Percentiles rank a stretch among this genome's conserved stretches.
Conservation (phyloP, 2,329 filamentous ascomycete species). For the Ophiobolus disseminans region DNA sequence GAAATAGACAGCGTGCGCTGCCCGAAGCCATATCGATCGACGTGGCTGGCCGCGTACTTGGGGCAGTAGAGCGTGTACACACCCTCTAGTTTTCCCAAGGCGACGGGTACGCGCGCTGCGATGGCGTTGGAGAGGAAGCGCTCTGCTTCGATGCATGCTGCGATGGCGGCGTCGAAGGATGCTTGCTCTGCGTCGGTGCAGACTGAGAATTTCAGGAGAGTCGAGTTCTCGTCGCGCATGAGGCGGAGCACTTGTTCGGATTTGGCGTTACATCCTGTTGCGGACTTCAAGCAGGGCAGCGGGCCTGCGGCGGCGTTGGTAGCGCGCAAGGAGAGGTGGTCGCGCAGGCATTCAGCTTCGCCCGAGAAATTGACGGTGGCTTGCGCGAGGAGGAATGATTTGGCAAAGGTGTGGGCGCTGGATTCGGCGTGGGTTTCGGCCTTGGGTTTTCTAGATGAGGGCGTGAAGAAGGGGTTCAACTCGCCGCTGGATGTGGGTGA, state of each 20-base stretch:
- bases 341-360: conserved; percentile 27
- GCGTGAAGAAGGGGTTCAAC: conserved; percentile 20
- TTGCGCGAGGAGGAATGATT: conserved; percentile 17
- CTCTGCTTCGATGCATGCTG: conserved; percentile 10
- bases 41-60: conserved; percentile 28
- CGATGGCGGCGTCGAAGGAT: not conserved
- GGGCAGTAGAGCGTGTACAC: conserved; percentile 38
- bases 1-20: conserved; percentile 33
- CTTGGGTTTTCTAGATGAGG: conserved; percentile 12
- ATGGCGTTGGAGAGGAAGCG: conserved; percentile 26
- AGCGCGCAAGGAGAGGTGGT: conserved; percentile 16
- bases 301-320: conserved; percentile 10
- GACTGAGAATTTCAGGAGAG: conserved; percentile 5
- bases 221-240: conserved; percentile 12
- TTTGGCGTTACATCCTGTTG: conserved; percentile 37
- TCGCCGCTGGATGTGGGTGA: conserved; percentile 22
- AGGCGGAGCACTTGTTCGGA: conserved; percentile 32
- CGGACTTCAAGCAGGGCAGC: conserved; percentile 33
- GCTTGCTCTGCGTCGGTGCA: conserved; percentile 1
- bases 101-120: conserved; percentile 31
- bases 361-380: conserved; percentile 36
- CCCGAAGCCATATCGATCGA: conserved; percentile 39
- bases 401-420: conserved; percentile 21
- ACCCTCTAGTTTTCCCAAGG: conserved; percentile 32
- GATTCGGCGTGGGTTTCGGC: conserved; percentile 27